Conservation (phyloP, 768 basidiomycete species). For the Russula griseocarnosa region DNA sequence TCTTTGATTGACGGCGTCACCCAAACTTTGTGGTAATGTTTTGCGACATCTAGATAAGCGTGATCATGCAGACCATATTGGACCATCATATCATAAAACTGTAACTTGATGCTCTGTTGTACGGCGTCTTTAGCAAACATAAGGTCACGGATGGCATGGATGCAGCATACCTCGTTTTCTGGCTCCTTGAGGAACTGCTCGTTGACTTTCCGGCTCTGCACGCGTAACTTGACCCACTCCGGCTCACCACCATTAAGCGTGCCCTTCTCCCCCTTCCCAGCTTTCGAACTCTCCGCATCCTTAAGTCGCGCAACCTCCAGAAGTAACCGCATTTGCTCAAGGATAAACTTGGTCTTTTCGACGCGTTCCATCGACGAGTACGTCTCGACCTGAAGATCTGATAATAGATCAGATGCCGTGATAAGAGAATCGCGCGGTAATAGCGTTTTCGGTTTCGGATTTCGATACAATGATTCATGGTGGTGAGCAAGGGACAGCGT, state of each 20-base stretch:
- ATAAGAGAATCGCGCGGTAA: slow-evolving; percentile 56
- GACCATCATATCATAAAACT: slow-evolving; percentile 95
- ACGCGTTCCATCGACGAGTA: slow-evolving; percentile 97
- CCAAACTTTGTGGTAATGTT: slow-evolving; percentile 96
- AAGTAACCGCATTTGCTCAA: slow-evolving; percentile 95
- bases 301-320: slow-evolving; percentile 72
- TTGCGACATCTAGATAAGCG: slow-evolving; percentile 88
- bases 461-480: slow-evolving; percentile 66
- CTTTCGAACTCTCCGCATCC: slow-evolving; percentile 58
- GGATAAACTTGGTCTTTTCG: slow-evolving; percentile 97
- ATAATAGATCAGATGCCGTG: slow-evolving; percentile 86
- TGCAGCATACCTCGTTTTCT: slow-evolving; percentile 70
- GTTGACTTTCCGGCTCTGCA: slow-evolving; percentile 91
- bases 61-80: slow-evolving; percentile 83
- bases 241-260: slow-evolving; percentile 67
- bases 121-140: slow-evolving; percentile 3
- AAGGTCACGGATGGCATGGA: neutral
- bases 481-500: slow-evolving; percentile 82
- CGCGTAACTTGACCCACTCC: slow-evolving; percentile 91
- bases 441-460: slow-evolving; percentile 40
- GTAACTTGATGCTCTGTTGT: slow-evolving; percentile 85
- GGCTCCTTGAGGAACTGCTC: slow-evolving; percentile 86
- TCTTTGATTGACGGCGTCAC: slow-evolving; percentile 92
- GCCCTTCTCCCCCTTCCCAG: slow-evolving; percentile 49
- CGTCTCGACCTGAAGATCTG: slow-evolving; percentile 96